Evolutionary conservation across 495 filamentous ascomycete species (phyloP).

Genomic region (Aspergillus nidulans): DNA sequence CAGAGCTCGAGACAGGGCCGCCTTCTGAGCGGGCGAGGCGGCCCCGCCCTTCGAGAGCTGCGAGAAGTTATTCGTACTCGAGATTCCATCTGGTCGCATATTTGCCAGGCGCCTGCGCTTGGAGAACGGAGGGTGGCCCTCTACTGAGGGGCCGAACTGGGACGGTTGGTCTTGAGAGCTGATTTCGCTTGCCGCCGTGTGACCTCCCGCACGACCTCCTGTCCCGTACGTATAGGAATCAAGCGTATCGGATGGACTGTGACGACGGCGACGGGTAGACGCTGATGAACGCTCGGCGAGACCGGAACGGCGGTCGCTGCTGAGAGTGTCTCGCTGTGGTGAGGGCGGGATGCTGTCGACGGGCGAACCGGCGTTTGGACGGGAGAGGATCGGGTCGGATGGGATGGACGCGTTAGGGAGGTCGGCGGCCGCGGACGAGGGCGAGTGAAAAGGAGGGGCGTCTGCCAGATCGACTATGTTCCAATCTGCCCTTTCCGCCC

Average conservation of each 20-base stretch:
- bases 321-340: constrained; percentile 13
- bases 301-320: constrained; percentile 8
- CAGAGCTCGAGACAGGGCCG: constrained; percentile 32
- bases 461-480: constrained; percentile 61
- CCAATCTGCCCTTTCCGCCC: constrained; percentile 45
- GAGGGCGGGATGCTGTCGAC: constrained; percentile 7
- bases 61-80: constrained; percentile 44
- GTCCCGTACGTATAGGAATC: constrained; percentile 17
- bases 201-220: constrained; percentile 18
- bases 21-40: constrained; percentile 36
- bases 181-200: constrained; percentile 25
- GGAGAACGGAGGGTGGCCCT: constrained; percentile 40
- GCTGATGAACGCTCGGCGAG: constrained; percentile 9
- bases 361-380: constrained; percentile 19
- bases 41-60: constrained; percentile 45
- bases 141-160: constrained; percentile 25
- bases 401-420: constrained; percentile 47
- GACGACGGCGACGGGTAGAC: constrained; percentile 27
- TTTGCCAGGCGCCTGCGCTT: constrained; percentile 61
- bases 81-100: constrained; percentile 58
- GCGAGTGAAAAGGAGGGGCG: constrained; percentile 42
- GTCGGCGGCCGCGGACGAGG: constrained; percentile 57
- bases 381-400: constrained; percentile 22
- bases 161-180: constrained; percentile 22
- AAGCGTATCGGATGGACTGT: constrained; percentile 25